Evolutionary conservation across 768 basidiomycete genomes (phyloP).

Genomic region (Mrakia gelida): DNA sequence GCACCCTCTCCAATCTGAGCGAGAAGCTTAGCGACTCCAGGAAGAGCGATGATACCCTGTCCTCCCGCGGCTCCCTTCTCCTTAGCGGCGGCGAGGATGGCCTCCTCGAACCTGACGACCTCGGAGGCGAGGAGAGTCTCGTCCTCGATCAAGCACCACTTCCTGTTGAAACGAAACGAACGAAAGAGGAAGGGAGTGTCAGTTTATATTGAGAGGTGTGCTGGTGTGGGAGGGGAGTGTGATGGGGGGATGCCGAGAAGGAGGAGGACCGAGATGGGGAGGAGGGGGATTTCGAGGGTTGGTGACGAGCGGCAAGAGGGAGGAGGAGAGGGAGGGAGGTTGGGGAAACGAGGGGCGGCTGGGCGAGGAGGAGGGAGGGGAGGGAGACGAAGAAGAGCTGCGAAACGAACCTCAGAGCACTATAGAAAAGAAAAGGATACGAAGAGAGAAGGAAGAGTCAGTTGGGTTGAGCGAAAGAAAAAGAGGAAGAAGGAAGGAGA

Average conservation of each 20-base stretch:
- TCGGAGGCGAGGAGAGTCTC: slow-evolving; percentile 27
- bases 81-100: slow-evolving; percentile 32
- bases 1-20: slow-evolving; percentile 23
- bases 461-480: neutral
- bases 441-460: neutral
- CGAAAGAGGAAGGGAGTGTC: neutral
- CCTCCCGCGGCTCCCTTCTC: slow-evolving; percentile 17
- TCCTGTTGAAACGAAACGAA: neutral
- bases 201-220: neutral
- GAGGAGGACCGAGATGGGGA: neutral
- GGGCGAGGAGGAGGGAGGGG: neutral
- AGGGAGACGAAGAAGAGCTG: neutral
- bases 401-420: slow-evolving; percentile 12
- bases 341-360: neutral
- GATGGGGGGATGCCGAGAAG: neutral
- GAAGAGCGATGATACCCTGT: slow-evolving; percentile 30
- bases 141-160: slow-evolving; percentile 38
- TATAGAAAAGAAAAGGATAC: neutral
- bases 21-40: slow-evolving; percentile 29
- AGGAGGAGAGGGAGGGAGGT: neutral
- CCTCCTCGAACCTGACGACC: slow-evolving; percentile 32
- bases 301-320: neutral
- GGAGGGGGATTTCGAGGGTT: neutral
- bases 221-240: neutral
- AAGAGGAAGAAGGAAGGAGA: too few relatives aligned